phyloP scores from a whole-genome alignment of 164 flowering plant species.

The Vitis riparia region DNA sequence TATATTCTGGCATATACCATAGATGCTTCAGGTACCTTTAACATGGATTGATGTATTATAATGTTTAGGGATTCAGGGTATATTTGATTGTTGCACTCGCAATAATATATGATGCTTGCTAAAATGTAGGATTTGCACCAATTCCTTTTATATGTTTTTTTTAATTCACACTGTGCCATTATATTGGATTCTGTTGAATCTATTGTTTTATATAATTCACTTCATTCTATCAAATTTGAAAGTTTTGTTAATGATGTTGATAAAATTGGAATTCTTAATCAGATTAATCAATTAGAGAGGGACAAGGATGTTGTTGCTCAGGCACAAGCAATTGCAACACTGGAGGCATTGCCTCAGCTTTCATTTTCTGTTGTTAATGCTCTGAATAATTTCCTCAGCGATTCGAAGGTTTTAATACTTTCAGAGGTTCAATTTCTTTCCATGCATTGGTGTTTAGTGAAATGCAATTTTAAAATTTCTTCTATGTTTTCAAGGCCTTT shows the following conservation, averaged over 20 bases:
- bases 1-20: too few relatives aligned
- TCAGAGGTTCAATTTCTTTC: background rate
- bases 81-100: too few relatives aligned
- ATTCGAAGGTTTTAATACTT: conserved; percentile 63
- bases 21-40: too few relatives aligned
- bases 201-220: background rate
- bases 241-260: background rate
- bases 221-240: background rate
- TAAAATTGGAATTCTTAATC: conserved; percentile 7
- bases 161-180: too few relatives aligned
- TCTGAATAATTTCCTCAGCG: conserved; percentile 73
- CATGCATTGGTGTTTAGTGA: background rate
- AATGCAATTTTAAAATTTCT: background rate
- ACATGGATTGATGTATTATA: too few relatives aligned
- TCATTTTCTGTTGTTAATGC: conserved; percentile 79
- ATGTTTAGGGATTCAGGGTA: too few relatives aligned
- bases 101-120: too few relatives aligned
- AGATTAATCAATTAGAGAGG: conserved; percentile 94
- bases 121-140: too few relatives aligned
- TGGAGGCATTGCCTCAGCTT: conserved; percentile 66
- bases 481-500: conserved; percentile 56
- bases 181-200: too few relatives aligned
- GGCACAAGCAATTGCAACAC: conserved; percentile 75
- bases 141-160: too few relatives aligned
- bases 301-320: conserved; percentile 98